Base-by-base conservation (phyloP, 257 asterid species). In the Anisodus tanguticus region DNA sequence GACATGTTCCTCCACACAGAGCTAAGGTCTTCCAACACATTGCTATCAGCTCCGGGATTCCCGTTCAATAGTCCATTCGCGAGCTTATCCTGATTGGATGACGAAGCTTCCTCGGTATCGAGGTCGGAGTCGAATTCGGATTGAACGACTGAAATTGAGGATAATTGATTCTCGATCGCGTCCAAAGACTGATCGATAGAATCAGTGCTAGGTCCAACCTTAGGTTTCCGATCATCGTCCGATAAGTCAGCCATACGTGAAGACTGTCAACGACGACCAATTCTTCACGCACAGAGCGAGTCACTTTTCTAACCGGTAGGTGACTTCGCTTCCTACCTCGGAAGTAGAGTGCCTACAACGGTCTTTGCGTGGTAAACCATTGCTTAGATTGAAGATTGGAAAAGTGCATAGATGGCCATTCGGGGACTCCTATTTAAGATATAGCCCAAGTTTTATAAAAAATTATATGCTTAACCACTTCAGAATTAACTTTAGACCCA, bases 181-280 rank as follows among this genome's bases (percentile, higher is more conserved):
- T 95, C 98, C 63, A 93, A 97, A 13, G 98, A 93, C 84, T 88
- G 97, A 85, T 95, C 99, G 79, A 97, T 95, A 43, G 93, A 89
- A 64, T 84, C 86, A 58, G 92, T 76, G 37, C 76, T 86, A 79
- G 87, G 89, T 13, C 60, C 79, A 71, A 87, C 86, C 71, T 84
- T 81, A 54, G 85, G 66, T 84, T 86, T 92, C 82, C 82, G 84
- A 76, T 84, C 87, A 43, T 87, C 91, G 57, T 83, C 90, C 81
- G 89, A 87, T 55, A 87, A 83, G 12, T 82, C 53, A 69, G 84
- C 67, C 88, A 80, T 80, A 58, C 76, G 80, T 59, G 81, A 54
- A 41, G 13, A 53, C 64, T 77, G 82, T 74, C 81, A 74, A 74
- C 62, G 62, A 3, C 43, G 13, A 26, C 81, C 7, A 10, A 31